These are phyloP conservation scores for Starmerella apicola DNA, from an alignment of 805 yeast genomes.

Conservation along the genomic window DNA sequence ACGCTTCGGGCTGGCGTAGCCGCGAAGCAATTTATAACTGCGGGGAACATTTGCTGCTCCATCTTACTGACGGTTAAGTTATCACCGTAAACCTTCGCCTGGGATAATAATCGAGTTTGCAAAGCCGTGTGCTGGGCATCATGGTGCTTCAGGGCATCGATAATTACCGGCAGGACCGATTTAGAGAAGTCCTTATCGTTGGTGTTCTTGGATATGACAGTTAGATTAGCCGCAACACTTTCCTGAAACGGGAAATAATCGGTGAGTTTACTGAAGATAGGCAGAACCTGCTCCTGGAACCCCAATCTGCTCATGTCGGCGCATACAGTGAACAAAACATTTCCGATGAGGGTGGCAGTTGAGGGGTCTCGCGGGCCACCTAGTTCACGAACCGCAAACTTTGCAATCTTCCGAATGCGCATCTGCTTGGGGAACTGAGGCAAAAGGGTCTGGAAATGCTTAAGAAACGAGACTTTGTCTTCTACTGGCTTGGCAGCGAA, in stretches of 20 bases:
- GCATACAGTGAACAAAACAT: conserved; percentile 35
- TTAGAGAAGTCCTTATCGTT: conserved; percentile 41
- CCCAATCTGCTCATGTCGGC: conserved; percentile 55
- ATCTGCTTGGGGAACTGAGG: conserved; percentile 47
- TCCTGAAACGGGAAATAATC: conserved; percentile 32
- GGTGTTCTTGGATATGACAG: conserved; percentile 37
- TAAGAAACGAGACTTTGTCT: conserved; percentile 58
- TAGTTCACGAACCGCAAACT: conserved; percentile 45
- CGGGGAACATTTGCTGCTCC: conserved; percentile 65
- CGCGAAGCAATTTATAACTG: conserved; percentile 58
- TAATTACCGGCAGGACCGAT: conserved; percentile 35
- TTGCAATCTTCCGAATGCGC: conserved; percentile 59
- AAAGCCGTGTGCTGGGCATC: conserved; percentile 26
- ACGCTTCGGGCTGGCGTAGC: conserved; percentile 75
- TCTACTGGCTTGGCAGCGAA: conserved; percentile 57
- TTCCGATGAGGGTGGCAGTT: conserved; percentile 17
- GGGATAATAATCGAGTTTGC: conserved; percentile 43
- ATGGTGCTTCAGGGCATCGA: conserved; percentile 25
- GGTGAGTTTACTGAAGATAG: conserved; percentile 31
- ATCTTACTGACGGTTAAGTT: conserved; percentile 55
- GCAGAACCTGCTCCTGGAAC: conserved; percentile 58
- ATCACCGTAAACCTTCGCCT: conserved; percentile 33
- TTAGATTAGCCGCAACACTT: conserved; percentile 38
- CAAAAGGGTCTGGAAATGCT: conserved; percentile 44
- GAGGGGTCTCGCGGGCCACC: conserved; percentile 23